phyloP scores from a whole-genome alignment of 169 alveolate species.

The Plasmodium gallinaceum region DNA sequence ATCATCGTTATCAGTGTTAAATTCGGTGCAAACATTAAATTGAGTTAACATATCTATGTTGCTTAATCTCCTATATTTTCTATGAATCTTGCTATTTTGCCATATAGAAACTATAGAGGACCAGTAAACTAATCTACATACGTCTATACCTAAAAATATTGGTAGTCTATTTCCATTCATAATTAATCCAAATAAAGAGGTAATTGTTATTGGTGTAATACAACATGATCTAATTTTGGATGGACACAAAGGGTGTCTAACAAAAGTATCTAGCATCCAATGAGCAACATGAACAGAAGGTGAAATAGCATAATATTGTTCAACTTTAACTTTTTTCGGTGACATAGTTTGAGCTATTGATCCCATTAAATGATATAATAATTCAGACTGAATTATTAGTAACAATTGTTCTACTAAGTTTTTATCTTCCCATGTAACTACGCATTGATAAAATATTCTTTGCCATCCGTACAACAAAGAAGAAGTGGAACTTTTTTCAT shows the following conservation, averaged over 20 bases:
- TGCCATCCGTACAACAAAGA: conserved; percentile 88
- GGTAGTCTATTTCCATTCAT: conserved; percentile 91
- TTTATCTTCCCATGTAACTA: conserved; percentile 57
- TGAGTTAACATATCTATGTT: conserved; percentile 65
- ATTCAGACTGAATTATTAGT: conserved; percentile 83
- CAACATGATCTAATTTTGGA: conserved; percentile 84
- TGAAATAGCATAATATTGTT: conserved; percentile 81
- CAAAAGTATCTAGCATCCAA: conserved; percentile 91
- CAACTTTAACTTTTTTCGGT: conserved; percentile 68
- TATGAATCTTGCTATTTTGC: conserved; percentile 44
- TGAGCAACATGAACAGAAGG: conserved; percentile 90
- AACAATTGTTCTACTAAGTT: conserved; percentile 59
- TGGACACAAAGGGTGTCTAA: conserved; percentile 92
- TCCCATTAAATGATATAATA: conserved; percentile 85
- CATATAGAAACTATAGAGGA: conserved; percentile 59
- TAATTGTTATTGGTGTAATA: conserved; percentile 82
- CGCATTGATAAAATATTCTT: conserved; percentile 83
- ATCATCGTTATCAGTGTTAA: neutral
- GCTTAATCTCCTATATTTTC: conserved; percentile 23
- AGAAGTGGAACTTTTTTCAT: conserved; percentile 77
- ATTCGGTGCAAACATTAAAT: conserved; percentile 17
- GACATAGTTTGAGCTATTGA: conserved; percentile 85
- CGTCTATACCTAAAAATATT: conserved; percentile 88
- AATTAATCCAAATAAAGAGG: conserved; percentile 86
- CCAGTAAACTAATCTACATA: conserved; percentile 89